These are phyloP conservation scores for Monosporozyma aerobia DNA, from an alignment of 805 yeast species.

Conservation along the genomic window DNA sequence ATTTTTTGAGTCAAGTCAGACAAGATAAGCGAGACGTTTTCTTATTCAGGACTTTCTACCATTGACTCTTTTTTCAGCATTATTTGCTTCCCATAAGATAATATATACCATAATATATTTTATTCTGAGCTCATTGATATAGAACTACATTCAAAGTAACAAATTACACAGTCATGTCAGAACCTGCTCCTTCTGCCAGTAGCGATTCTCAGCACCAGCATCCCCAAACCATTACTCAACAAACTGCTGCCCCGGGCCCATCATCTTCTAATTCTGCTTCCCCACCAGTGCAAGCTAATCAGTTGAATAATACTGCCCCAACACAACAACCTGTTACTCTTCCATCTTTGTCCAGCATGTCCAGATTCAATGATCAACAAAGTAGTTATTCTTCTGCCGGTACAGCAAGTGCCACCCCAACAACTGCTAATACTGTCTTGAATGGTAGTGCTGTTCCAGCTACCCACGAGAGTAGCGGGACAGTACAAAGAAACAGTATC, in stretches of 20 bases:
- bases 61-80: background rate
- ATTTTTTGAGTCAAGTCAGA: background rate
- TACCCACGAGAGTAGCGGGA: slow-evolving; percentile 1
- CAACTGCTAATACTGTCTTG: slow-evolving; percentile 12
- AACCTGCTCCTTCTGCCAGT: background rate
- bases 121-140: background rate
- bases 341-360: slow-evolving; percentile 4
- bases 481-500: slow-evolving; percentile 4
- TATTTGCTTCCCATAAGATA: background rate
- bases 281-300: background rate
- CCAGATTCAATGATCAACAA: slow-evolving; percentile 19
- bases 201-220: background rate
- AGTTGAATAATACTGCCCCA: background rate
- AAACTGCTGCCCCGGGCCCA: background rate
- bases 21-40: background rate
- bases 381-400: slow-evolving; percentile 23
- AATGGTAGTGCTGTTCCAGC: slow-evolving; percentile 10
- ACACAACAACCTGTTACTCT: slow-evolving; percentile 3
- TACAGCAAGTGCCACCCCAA: slow-evolving; percentile 14
- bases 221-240: background rate
- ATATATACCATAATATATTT: background rate
- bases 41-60: background rate
- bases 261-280: background rate
- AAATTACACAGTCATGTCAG: background rate
- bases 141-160: background rate